These are phyloP conservation scores for Mycena sp. DNA, from an alignment of 1,284 basidiomycete genomes.

Conservation along the genomic window DNA sequence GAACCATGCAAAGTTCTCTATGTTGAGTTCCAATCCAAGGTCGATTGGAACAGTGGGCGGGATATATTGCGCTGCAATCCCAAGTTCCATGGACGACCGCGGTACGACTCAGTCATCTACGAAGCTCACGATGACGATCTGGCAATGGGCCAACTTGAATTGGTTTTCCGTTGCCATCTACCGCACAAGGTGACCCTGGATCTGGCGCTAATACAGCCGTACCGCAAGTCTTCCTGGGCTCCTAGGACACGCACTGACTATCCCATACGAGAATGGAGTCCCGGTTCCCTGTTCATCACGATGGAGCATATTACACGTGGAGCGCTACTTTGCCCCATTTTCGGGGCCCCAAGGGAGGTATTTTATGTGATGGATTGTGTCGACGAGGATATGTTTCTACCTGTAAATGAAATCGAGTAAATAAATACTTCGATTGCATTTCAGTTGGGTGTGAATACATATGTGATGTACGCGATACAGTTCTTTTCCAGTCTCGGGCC, in stretches of 20 bases:
- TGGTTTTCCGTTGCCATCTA: slow-evolving; percentile 16
- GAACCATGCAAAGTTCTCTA: slow-evolving; percentile 20
- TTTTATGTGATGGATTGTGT: slow-evolving; percentile 25
- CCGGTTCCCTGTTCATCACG: neutral
- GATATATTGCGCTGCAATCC: slow-evolving; percentile 31
- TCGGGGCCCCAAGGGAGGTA: slow-evolving; percentile 8
- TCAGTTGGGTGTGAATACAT: neutral
- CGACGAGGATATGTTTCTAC: slow-evolving; percentile 24
- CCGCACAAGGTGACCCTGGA: slow-evolving; percentile 1
- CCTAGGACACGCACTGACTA: slow-evolving; percentile 16
- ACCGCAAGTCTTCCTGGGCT: slow-evolving; percentile 1
- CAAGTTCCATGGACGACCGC: slow-evolving; percentile 14
- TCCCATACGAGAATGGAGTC: slow-evolving; percentile 6
- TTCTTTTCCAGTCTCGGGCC: neutral
- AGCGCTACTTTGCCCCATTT: slow-evolving; percentile 12
- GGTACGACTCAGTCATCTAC: slow-evolving; percentile 25
- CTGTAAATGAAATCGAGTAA: slow-evolving; percentile 11
- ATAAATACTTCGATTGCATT: neutral
- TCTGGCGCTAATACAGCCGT: slow-evolving; percentile 12
- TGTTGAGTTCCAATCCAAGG: slow-evolving; percentile 23
- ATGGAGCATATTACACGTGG: slow-evolving; percentile 19
- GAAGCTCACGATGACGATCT: neutral
- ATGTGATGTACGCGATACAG: neutral
- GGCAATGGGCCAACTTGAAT: slow-evolving; percentile 10
- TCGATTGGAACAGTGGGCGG: slow-evolving; percentile 12